phyloP scores from a whole-genome alignment of 441 rosid genomes.

The Daphne laureola region DNA sequence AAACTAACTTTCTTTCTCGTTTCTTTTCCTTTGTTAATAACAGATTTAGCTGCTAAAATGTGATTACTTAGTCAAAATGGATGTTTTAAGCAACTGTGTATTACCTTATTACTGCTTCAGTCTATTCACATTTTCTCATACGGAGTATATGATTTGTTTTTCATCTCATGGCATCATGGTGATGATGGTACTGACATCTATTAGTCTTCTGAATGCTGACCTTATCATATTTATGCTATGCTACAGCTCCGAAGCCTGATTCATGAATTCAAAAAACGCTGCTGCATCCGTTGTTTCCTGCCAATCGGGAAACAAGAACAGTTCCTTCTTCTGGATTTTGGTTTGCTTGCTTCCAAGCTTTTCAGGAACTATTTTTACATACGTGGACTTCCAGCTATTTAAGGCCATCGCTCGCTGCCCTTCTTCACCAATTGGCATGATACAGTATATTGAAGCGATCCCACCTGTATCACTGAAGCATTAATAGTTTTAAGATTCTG shows the following conservation, averaged over 20 bases:
- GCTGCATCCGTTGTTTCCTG: constrained; percentile 89
- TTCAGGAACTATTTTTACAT: constrained; percentile 42
- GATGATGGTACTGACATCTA: too few species aligned
- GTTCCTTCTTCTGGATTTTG: constrained; percentile 62
- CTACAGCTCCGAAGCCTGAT: constrained; percentile 56
- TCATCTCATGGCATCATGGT: too few species aligned
- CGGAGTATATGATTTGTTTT: too few species aligned
- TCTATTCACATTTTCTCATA: too few species aligned
- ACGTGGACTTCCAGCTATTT: constrained; percentile 44
- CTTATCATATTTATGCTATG: constrained; percentile 1
- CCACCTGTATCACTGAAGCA: constrained; percentile 10
- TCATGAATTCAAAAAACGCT: constrained; percentile 74
- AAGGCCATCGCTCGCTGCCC: constrained; percentile 44
- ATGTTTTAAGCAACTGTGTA: too few species aligned
- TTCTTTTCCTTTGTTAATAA: too few species aligned
- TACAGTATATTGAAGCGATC: constrained; percentile 14
- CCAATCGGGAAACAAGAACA: constrained; percentile 76
- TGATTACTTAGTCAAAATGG: too few species aligned
- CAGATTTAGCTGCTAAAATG: too few species aligned
- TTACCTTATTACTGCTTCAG: too few species aligned
- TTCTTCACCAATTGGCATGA: constrained; percentile 19
- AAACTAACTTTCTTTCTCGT: too few species aligned
- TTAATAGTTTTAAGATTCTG: background rate
- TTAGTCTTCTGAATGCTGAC: too few species aligned
- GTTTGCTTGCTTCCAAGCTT: constrained; percentile 62